A percentile compares a stretch with the other conserved stretches of the same genome.
phyloP scores from a whole-genome alignment of 2,329 filamentous ascomycete genomes.

The Xylariales sp. region DNA sequence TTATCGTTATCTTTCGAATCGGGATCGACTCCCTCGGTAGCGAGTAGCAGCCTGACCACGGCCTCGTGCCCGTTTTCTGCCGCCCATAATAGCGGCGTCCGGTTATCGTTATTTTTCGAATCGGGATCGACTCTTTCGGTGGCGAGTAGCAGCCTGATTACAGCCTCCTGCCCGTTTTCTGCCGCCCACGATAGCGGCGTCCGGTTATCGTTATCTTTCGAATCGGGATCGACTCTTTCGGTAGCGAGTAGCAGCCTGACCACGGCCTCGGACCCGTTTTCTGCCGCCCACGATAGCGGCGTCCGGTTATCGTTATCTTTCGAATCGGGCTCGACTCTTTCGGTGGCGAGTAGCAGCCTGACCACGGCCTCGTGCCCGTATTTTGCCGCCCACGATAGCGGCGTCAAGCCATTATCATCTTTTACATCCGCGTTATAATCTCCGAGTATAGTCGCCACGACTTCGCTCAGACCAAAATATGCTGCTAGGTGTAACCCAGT shows the following conservation, averaged over 20 bases:
- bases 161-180: not conserved
- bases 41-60: not conserved
- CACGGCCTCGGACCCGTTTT: not conserved
- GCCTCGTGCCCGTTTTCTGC: not conserved
- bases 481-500: conserved; percentile 6
- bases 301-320: not conserved
- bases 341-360: conserved; percentile 2
- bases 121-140: conserved; percentile 12
- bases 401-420: conserved; percentile 1
- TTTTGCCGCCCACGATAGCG: conserved; percentile 4
- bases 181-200: not conserved
- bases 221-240: not conserved
- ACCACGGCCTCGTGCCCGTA: conserved; percentile 3
- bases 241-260: not conserved
- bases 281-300: not conserved
- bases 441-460: not conserved
- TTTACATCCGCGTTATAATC: not conserved
- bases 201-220: not conserved
- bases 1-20: not conserved
- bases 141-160: not conserved
- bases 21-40: not conserved
- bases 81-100: not conserved
- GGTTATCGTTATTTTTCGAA: not conserved
- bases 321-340: not conserved
- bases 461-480: conserved; percentile 5